Evolutionary conservation across 1,284 basidiomycete genomes (phyloP), one percentile per base, ranked within the genome.

Genomic region (Amylostereum chailletii): DNA sequence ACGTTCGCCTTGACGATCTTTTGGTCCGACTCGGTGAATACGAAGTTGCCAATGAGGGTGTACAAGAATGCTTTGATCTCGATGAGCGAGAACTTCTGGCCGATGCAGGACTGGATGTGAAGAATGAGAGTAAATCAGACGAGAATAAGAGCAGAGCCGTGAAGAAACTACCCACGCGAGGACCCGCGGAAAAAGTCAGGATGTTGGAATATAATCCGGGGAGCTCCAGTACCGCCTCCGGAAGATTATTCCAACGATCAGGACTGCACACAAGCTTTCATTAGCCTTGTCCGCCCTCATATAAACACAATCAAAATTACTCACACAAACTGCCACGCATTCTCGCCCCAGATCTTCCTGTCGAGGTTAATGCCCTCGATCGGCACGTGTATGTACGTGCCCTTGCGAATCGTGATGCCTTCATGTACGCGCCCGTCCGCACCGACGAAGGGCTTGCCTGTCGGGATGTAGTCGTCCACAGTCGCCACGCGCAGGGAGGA

Each of bases 21-120:
- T 36, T 76, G 72, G 7, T 70, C 71, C 1, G 81, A 74, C 52
- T 74, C 64, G 1, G 65, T 61, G 62, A 89, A 90, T 3, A 65
- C 69, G 56, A 88, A 90, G 57, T 76, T 75, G 9, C 79, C 77
- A 42, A 90, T 55, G 30, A 90, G 71, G 42, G 81, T 74, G 58
- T 79, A 88, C 9, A 89, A 60, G 59, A 90, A 82, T 1, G 76
- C 74, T 66, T 90, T 90, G 58, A 89, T 83, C 65, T 90, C 86
- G 50, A 89, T 83, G 61, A 87, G 69, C 9, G 87, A 85, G 62
- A 90, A 87, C 32, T 79, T 76, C 67, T 84, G 71, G 2, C 88
- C 88, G 46, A 89, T 86, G 60, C 87, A 90, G 1, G 86, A 81
- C 87, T 90, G 48, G 5, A 5, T 11, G 19, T 10, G 6, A 2